Percentiles rank a stretch among this genome's conserved stretches.
phyloP scores from a whole-genome alignment of 257 asterid genomes.

The Rauvolfia tetraphylla region DNA sequence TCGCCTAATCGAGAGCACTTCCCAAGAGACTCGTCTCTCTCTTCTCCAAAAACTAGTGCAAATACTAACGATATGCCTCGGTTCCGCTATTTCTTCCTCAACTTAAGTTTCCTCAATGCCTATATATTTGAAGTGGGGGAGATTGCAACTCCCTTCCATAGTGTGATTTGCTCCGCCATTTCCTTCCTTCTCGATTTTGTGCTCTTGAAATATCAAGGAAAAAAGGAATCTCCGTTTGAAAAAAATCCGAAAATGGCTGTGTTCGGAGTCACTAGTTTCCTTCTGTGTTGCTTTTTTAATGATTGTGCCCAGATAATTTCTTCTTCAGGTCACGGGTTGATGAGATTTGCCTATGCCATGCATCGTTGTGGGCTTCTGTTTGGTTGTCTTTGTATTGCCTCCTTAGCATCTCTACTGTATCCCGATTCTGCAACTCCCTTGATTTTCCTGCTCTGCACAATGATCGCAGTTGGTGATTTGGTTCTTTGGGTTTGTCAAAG shows the following conservation, averaged over 20 bases:
- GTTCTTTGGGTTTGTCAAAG: background rate
- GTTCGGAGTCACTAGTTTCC: background rate
- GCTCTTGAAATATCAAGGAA: constrained; percentile 8
- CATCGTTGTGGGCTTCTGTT: background rate
- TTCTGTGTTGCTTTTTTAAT: constrained; percentile 1
- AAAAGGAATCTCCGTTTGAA: background rate
- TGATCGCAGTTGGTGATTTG: constrained; percentile 8
- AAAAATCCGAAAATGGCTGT: background rate
- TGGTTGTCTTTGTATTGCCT: background rate
- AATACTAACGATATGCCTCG: no score
- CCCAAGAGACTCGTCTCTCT: no score
- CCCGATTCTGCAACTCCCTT: constrained; percentile 4
- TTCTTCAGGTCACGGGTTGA: background rate
- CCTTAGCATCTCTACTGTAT: constrained; percentile 1
- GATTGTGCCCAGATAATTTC: background rate
- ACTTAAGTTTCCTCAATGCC: background rate
- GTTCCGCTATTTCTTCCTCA: background rate
- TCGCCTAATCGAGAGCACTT: no score
- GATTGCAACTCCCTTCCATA: background rate
- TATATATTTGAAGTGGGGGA: background rate
- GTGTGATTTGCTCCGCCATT: no score
- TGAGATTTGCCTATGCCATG: background rate
- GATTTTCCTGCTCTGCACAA: background rate
- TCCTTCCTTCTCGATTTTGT: constrained; percentile 3
- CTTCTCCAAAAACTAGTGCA: no score